Conservation (phyloP, 805 yeast genomes). For the Torulaspora microellipsoides region DNA sequence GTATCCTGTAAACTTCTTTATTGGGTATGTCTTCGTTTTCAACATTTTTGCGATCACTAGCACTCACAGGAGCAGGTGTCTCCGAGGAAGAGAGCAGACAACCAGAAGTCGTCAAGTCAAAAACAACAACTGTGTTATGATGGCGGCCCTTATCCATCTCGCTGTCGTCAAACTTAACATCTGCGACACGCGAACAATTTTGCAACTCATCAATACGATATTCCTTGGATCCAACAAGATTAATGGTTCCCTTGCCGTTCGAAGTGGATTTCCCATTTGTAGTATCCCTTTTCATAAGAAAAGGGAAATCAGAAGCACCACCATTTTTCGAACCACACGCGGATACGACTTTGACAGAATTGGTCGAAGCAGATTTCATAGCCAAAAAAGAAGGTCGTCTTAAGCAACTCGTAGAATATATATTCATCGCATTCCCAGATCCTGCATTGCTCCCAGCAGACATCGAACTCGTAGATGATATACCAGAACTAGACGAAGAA, state of each 20-base stretch:
- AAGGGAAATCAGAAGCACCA: no score
- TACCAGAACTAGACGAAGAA: background rate
- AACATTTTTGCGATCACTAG: background rate
- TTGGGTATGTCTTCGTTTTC: constrained; percentile 5
- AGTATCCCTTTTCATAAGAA: no score
- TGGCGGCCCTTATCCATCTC: constrained; percentile 1
- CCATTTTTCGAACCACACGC: no score
- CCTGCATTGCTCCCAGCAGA: background rate
- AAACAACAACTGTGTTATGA: constrained; percentile 14
- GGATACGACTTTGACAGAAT: background rate
- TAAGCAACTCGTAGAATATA: background rate
- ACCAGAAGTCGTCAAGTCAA: constrained; percentile 24
- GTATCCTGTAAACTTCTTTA: constrained; percentile 20
- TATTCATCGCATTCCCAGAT: background rate
- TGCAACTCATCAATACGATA: constrained; percentile 11
- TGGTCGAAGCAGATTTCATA: background rate
- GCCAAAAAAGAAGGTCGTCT: background rate
- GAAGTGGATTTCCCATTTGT: no score
- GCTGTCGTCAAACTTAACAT: constrained; percentile 1
- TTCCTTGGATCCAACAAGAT: constrained; percentile 8
- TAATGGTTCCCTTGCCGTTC: background rate
- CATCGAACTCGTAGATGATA: background rate
- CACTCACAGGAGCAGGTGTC: constrained; percentile 2
- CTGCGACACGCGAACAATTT: constrained; percentile 7
- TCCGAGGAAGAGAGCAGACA: constrained; percentile 14